Percentiles rank a stretch among this genome's conserved stretches.
phyloP scores from a whole-genome alignment of 2,329 filamentous ascomycete species.

The Chaetomiaceae sp. region DNA sequence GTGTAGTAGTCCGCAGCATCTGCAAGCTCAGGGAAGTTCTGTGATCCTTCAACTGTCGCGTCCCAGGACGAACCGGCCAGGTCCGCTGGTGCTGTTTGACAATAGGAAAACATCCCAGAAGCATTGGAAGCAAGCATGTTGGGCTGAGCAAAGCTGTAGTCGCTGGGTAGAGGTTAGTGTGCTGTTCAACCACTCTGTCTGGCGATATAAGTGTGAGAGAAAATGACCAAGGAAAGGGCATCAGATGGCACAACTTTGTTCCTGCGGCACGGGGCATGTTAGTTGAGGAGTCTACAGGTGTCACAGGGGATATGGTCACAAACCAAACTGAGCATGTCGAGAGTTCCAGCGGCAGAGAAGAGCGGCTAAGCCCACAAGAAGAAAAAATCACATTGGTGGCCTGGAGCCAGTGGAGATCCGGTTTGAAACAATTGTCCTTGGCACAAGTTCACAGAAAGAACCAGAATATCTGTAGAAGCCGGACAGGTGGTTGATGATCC shows the following conservation, averaged over 20 bases:
- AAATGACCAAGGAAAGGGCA: slow-evolving; percentile 32
- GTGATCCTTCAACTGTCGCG: slow-evolving; percentile 54
- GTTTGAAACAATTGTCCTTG: not conserved
- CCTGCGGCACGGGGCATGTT: slow-evolving; percentile 38
- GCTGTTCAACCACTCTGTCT: slow-evolving; percentile 46
- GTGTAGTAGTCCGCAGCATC: slow-evolving; percentile 47
- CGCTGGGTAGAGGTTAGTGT: slow-evolving; percentile 55
- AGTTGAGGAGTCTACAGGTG: slow-evolving; percentile 28
- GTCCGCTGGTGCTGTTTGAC: slow-evolving; percentile 58
- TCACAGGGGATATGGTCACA: slow-evolving; percentile 33
- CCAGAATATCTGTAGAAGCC: not conserved
- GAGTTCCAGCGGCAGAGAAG: slow-evolving; percentile 1
- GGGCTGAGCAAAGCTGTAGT: slow-evolving; percentile 53
- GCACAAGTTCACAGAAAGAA: no score
- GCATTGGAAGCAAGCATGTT: slow-evolving; percentile 48
- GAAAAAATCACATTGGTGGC: not conserved
- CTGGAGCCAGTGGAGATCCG: slow-evolving; percentile 11
- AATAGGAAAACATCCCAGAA: slow-evolving; percentile 53
- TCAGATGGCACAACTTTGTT: slow-evolving; percentile 54
- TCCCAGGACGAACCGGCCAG: slow-evolving; percentile 53
- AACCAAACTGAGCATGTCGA: slow-evolving; percentile 32
- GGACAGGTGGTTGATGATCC: no score
- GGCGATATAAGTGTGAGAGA: slow-evolving; percentile 32
- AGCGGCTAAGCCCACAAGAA: not conserved
- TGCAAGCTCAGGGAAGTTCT: slow-evolving; percentile 54